Percentiles rank a stretch among this genome's conserved stretches.
Evolutionary conservation across 495 filamentous ascomycete genomes (phyloP).

Genomic region (Podospora sp.): DNA sequence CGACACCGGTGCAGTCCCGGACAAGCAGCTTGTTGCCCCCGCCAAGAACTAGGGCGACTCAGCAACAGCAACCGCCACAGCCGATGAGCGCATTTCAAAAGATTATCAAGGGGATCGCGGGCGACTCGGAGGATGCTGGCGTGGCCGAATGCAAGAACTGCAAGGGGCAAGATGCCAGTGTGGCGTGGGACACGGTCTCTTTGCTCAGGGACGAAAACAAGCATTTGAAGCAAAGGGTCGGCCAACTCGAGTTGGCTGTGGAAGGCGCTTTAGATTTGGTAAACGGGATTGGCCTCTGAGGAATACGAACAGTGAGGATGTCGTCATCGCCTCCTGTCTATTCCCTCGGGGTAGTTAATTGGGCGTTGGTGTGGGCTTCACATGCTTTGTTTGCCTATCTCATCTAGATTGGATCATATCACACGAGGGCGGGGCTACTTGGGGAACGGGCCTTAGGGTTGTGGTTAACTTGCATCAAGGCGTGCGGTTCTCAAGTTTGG

Average conservation of each 20-base stretch:
- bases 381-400: neutral
- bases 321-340: neutral
- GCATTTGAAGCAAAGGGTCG: conserved; percentile 67
- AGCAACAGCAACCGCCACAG: conserved; percentile 40
- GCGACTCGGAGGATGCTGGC: conserved; percentile 25
- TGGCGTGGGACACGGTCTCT: conserved; percentile 72
- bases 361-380: neutral
- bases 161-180: conserved; percentile 61
- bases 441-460: neutral
- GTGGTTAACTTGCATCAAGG: neutral
- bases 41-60: conserved; percentile 23
- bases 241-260: conserved; percentile 66
- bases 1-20: conserved; percentile 14
- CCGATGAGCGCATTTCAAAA: conserved; percentile 55
- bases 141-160: conserved; percentile 59
- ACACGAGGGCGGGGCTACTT: neutral
- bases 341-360: neutral
- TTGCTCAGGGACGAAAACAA: conserved; percentile 73
- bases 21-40: conserved; percentile 15
- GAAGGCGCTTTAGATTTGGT: conserved; percentile 73
- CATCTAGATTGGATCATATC: neutral
- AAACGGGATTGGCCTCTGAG: conserved; percentile 46
- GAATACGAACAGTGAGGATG: neutral
- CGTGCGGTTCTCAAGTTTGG: neutral
- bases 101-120: conserved; percentile 51